A percentile compares a stretch with the other conserved stretches of the same genome.
Conservation (phyloP, 2,329 filamentous ascomycete genomes). For the Colletotrichum sublineola region DNA sequence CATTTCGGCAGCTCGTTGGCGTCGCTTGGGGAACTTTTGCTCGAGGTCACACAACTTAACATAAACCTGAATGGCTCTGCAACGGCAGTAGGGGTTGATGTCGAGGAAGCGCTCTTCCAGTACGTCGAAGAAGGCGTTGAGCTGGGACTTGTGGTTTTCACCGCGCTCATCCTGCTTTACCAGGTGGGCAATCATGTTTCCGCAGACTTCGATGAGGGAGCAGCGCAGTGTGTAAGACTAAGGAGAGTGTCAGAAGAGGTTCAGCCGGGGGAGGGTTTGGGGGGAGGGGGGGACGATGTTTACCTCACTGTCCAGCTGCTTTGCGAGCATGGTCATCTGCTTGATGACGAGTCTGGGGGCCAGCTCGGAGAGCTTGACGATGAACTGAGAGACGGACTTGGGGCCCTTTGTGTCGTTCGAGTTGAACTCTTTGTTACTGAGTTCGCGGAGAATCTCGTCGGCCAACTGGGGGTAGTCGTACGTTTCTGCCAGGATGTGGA, state of each 20-base stretch:
- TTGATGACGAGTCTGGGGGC: conserved; percentile 94
- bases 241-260: not conserved
- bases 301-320: conserved; percentile 94
- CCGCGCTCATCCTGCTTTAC: conserved; percentile 91
- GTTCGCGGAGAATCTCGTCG: conserved; percentile 91
- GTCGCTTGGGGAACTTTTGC: conserved; percentile 92
- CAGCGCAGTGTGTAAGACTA: conserved; percentile 93
- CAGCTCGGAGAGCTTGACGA: conserved; percentile 92
- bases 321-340: conserved; percentile 95
- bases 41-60: conserved; percentile 93
- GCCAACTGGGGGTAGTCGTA: conserved; percentile 97
- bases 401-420: conserved; percentile 95
- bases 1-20: conserved; percentile 88
- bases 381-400: conserved; percentile 95
- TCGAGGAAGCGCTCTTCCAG: conserved; percentile 96
- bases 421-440: conserved; percentile 98
- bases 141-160: conserved; percentile 93
- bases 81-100: conserved; percentile 95
- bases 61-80: conserved; percentile 92
- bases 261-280: too few relatives aligned
- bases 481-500: conserved; percentile 95
- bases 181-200: conserved; percentile 91
- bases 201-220: conserved; percentile 95
- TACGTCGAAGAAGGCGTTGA: conserved; percentile 97
- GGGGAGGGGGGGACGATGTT: conserved; percentile 1